Conservation (phyloP, 2,329 filamentous ascomycete species). For the Chaetomiaceae sp. region DNA sequence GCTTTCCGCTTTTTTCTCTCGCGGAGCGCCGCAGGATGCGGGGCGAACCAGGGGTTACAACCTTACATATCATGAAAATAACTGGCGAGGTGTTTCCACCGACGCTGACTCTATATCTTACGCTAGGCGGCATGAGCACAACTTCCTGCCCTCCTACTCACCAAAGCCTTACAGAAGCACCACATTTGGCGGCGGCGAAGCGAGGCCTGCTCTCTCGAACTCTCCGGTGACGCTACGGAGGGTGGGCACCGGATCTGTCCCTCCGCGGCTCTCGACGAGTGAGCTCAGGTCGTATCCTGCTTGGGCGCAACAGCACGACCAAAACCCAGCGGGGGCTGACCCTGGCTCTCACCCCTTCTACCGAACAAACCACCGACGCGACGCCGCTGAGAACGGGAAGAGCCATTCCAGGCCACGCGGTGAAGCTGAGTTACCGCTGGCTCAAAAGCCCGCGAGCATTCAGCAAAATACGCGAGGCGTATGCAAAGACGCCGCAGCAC, state of each 20-base stretch:
- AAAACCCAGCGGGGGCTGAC: not conserved
- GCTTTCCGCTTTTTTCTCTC: constrained; percentile 32
- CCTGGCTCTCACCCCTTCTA: not conserved
- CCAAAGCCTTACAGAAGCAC: not conserved
- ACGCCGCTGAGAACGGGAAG: no score
- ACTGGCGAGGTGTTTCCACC: not conserved
- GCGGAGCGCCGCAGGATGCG: not conserved
- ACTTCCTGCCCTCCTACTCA: not conserved
- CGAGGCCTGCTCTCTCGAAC: not conserved
- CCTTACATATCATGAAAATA: not conserved
- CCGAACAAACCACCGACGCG: no score
- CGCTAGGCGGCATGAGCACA: not conserved
- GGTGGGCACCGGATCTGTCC: not conserved
- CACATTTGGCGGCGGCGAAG: not conserved
- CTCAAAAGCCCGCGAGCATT: not conserved
- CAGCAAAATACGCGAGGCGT: not conserved
- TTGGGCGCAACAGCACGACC: constrained; percentile 1
- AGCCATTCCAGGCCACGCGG: not conserved
- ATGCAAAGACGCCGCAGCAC: constrained; percentile 12
- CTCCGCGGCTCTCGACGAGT: not conserved
- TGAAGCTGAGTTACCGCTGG: not conserved
- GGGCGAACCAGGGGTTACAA: not conserved
- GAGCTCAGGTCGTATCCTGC: not conserved
- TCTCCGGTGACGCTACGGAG: not conserved
- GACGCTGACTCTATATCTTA: not conserved